These are phyloP conservation scores for Penicillium verhagenii DNA, from an alignment of 495 filamentous ascomycete species.

Conservation along the genomic window DNA sequence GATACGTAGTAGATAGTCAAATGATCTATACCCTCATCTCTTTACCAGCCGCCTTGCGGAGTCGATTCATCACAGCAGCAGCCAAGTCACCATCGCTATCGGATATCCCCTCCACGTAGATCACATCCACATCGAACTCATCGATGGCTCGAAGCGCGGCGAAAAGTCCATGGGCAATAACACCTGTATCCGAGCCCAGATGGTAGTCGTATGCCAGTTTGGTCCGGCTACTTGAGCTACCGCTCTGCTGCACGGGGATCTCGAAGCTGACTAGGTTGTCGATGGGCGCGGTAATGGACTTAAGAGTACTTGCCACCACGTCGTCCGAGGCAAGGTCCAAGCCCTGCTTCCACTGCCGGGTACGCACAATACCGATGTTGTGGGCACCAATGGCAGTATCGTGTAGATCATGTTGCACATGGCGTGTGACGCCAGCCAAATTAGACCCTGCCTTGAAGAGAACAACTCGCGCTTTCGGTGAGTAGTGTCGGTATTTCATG, in stretches of 20 bases:
- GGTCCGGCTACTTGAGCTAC: conserved; percentile 19
- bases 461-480: conserved; percentile 82
- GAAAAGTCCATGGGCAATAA: conserved; percentile 84
- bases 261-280: conserved; percentile 33
- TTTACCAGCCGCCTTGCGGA: conserved; percentile 78
- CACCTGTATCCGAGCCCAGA: conserved; percentile 64
- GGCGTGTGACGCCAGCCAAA: conserved; percentile 30
- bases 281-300: conserved; percentile 27
- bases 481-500: conserved; percentile 99
- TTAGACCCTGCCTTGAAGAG: conserved; percentile 63
- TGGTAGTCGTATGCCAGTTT: conserved; percentile 49
- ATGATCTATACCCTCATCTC: conserved; percentile 37
- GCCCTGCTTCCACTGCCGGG: conserved; percentile 42
- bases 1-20: conserved; percentile 8
- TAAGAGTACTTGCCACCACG: conserved; percentile 22
- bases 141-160: conserved; percentile 85
- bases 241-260: conserved; percentile 29
- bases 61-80: conserved; percentile 94
- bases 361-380: conserved; percentile 49
- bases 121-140: conserved; percentile 71
- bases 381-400: conserved; percentile 38
- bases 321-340: conserved; percentile 30
- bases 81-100: conserved; percentile 74
- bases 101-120: conserved; percentile 86
- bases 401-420: conserved; percentile 36